Percentiles rank a stretch among this genome's conserved stretches.
Evolutionary conservation across 768 basidiomycete species (phyloP).

Genomic region (Trametes sanguinea): DNA sequence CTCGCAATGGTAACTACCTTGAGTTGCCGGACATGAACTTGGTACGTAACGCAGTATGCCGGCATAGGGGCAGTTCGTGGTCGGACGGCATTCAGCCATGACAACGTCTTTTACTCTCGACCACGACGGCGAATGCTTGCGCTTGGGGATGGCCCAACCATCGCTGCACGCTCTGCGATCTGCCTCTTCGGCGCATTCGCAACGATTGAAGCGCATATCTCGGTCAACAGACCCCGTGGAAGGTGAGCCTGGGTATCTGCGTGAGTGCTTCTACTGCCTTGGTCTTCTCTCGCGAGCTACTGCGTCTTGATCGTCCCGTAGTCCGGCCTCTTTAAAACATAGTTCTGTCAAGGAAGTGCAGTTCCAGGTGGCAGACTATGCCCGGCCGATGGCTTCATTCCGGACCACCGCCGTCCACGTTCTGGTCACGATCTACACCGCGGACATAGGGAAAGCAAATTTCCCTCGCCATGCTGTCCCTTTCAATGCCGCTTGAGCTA

Average conservation of each 20-base stretch:
- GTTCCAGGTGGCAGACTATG: neutral
- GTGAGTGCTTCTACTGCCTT: neutral
- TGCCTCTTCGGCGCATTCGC: neutral
- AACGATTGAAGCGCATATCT: neutral
- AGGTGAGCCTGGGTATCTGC: neutral
- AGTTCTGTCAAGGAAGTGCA: constrained; percentile 6
- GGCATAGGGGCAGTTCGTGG: neutral
- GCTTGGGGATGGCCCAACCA: no score
- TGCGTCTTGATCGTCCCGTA: constrained; percentile 10
- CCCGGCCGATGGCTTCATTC: neutral
- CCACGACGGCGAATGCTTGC: no score
- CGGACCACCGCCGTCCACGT: neutral
- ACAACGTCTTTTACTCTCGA: no score
- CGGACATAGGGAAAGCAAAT: neutral
- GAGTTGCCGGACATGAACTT: neutral
- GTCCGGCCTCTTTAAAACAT: constrained; percentile 6
- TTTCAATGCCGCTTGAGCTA: neutral
- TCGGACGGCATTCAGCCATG: no score
- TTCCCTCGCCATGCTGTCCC: neutral
- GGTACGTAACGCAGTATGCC: neutral
- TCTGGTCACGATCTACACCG: no score
- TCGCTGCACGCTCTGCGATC: no score
- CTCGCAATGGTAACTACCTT: no score
- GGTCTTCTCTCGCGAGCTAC: constrained; percentile 3
- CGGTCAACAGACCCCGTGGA: neutral